Evolutionary conservation across 768 basidiomycete species (phyloP).

Genomic region (Zangia roseola): DNA sequence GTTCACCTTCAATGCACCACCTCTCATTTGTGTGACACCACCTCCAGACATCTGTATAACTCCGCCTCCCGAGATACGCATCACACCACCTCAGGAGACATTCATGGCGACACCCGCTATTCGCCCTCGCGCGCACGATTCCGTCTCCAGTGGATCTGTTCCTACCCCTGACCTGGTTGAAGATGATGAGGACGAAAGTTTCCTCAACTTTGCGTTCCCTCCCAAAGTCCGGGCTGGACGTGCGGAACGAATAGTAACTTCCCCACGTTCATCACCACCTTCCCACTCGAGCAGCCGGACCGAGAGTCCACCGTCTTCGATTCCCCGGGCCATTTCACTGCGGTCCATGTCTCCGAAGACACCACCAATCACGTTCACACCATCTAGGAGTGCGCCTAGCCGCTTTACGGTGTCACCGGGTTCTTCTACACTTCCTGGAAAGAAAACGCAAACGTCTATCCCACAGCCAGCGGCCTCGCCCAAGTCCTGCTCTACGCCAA

Average conservation of each 20-base stretch:
- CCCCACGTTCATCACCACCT: constrained; percentile 12
- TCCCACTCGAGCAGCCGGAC: constrained; percentile 12
- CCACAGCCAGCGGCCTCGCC: constrained; percentile 56
- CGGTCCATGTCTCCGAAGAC: constrained; percentile 34
- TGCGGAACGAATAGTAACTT: constrained; percentile 5
- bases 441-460: constrained; percentile 60
- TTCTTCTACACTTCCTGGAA: constrained; percentile 46
- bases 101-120: constrained; percentile 19
- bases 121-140: constrained; percentile 4
- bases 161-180: constrained; percentile 14
- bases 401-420: constrained; percentile 22
- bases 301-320: constrained; percentile 46
- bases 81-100: constrained; percentile 21
- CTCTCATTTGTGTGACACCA: constrained; percentile 27
- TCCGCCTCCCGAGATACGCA: constrained; percentile 27
- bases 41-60: constrained; percentile 23
- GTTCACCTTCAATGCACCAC: constrained; percentile 71
- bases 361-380: constrained; percentile 31
- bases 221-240: constrained; percentile 6
- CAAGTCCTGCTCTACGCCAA: constrained; percentile 18
- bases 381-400: constrained; percentile 32
- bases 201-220: constrained; percentile 25
- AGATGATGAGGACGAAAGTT: constrained; percentile 24
- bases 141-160: constrained; percentile 2
- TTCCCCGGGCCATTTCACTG: constrained; percentile 44